phyloP scores from a whole-genome alignment of 352 stramenopile genomes.

The Pythium phragmitis region DNA sequence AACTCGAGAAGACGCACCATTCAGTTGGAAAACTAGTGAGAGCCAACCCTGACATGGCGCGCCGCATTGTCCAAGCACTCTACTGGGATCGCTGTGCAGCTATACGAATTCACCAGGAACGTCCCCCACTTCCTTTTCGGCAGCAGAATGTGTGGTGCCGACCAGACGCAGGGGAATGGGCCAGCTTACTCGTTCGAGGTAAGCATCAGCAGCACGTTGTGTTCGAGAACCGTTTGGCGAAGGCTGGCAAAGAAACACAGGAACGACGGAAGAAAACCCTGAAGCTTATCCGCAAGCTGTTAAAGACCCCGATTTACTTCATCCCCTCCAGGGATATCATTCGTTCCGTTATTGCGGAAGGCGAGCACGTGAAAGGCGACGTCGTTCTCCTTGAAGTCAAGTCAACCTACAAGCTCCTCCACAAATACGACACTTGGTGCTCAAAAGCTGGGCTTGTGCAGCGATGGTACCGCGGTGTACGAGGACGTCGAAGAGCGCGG shows the following conservation, averaged over 20 bases:
- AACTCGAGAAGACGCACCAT: slow-evolving; percentile 1
- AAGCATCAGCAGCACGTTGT: slow-evolving; percentile 64
- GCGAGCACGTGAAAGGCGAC: slow-evolving; percentile 56
- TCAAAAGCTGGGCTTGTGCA: slow-evolving; percentile 42
- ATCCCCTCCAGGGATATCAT: slow-evolving; percentile 49
- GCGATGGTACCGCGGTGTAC: slow-evolving; percentile 56
- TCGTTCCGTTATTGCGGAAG: slow-evolving; percentile 49
- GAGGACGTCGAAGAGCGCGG: slow-evolving; percentile 33
- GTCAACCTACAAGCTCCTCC: slow-evolving; percentile 47
- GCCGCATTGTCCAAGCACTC: slow-evolving; percentile 55
- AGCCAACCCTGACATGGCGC: not conserved
- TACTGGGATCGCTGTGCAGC: slow-evolving; percentile 85
- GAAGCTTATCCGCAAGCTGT: slow-evolving; percentile 45
- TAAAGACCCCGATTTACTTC: slow-evolving; percentile 59
- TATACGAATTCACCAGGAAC: slow-evolving; percentile 54
- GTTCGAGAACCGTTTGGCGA: slow-evolving; percentile 59
- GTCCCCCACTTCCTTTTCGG: slow-evolving; percentile 42
- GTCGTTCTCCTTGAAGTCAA: slow-evolving; percentile 74
- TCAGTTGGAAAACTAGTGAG: not conserved
- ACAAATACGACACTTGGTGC: slow-evolving; percentile 74
- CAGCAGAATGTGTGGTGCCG: slow-evolving; percentile 68
- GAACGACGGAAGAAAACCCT: slow-evolving; percentile 49
- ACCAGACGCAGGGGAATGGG: slow-evolving; percentile 70
- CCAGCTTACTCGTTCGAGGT: slow-evolving; percentile 54
- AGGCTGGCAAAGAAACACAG: slow-evolving; percentile 54